Conservation (phyloP, 306 rosid genomes). For the Benincasa hispida region DNA sequence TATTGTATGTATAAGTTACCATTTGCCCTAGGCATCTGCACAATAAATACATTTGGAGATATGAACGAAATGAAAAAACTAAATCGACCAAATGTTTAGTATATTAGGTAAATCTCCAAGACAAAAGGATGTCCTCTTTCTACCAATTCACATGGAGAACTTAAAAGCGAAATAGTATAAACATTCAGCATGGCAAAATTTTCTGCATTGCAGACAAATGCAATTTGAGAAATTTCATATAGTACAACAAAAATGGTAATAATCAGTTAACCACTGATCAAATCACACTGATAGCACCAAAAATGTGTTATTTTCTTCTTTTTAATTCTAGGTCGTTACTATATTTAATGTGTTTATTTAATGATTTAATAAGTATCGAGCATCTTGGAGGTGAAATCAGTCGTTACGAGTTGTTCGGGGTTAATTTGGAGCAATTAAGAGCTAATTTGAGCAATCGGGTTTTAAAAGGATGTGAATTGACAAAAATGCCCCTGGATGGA, state of each 20-base stretch:
- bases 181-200: background rate
- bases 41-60: background rate
- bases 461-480: no score
- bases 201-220: background rate
- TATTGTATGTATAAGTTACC: constrained; percentile 65
- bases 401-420: no score
- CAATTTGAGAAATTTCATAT: background rate
- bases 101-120: background rate
- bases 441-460: no score
- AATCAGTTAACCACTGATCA: background rate
- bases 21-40: background rate
- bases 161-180: background rate
- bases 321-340: no score
- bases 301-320: no score
- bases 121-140: background rate
- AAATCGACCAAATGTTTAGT: background rate
- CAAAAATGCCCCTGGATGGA: no score
- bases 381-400: no score
- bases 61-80: background rate
- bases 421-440: no score
- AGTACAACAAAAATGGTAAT: background rate
- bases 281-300: no score
- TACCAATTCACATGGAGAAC: background rate
- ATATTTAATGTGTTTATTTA: no score
- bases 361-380: no score